phyloP scores from a whole-genome alignment of 2,329 filamentous ascomycete genomes.

The Claviceps africana region DNA sequence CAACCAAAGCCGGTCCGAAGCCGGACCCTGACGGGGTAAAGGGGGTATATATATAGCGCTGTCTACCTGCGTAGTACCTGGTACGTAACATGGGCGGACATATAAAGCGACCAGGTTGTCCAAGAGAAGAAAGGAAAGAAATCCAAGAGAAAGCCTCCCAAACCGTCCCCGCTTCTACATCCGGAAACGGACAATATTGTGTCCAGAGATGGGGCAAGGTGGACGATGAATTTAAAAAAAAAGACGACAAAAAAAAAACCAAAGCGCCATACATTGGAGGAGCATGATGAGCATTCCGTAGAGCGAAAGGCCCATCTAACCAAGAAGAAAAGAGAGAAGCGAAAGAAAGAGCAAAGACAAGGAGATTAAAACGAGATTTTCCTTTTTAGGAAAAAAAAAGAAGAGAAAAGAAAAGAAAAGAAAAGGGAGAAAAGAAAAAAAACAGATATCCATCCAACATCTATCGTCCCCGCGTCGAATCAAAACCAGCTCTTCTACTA shows the following conservation, averaged over 20 bases:
- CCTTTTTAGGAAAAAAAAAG: background rate
- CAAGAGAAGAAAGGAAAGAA: background rate
- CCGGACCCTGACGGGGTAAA: too few species aligned
- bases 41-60: too few species aligned
- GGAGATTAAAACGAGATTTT: background rate
- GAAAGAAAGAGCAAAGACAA: background rate
- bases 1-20: too few species aligned
- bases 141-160: background rate
- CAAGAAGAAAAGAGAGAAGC: background rate
- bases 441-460: too few species aligned
- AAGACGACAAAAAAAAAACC: background rate
- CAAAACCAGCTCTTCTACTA: background rate
- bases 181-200: background rate
- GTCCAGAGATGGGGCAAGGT: background rate
- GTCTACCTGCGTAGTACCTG: too few species aligned
- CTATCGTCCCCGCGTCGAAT: background rate
- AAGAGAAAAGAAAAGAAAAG: background rate
- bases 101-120: background rate
- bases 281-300: background rate
- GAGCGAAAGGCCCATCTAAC: background rate
- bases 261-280: background rate
- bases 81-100: background rate
- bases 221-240: background rate
- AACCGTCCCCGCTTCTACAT: background rate
- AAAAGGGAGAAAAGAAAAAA: background rate